Evolutionary conservation across 305 asterid genomes (phyloP).

Genomic region (Plantago rigida): DNA sequence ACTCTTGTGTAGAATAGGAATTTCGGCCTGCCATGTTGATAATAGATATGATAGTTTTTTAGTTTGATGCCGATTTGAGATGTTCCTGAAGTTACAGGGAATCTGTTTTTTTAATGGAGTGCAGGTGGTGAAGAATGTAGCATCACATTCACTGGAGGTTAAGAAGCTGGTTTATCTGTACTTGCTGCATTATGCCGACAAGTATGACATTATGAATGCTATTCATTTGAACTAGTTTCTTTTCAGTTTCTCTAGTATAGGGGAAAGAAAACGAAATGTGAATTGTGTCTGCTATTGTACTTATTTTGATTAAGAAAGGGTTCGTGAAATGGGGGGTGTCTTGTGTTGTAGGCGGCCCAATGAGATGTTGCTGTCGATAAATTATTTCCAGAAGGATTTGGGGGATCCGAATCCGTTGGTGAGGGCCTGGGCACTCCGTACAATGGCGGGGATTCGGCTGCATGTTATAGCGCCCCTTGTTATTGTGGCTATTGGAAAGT

Average conservation of each 20-base stretch:
- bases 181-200: slow-evolving; percentile 86
- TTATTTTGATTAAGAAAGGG: slow-evolving; percentile 8
- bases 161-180: slow-evolving; percentile 94
- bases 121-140: slow-evolving; percentile 95
- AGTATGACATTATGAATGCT: slow-evolving; percentile 35
- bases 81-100: not conserved
- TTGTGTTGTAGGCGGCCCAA: slow-evolving; percentile 66
- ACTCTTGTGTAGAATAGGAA: too few relatives aligned
- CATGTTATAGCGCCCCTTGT: slow-evolving; percentile 79
- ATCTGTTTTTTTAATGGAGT: slow-evolving; percentile 10
- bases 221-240: slow-evolving; percentile 18
- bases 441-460: slow-evolving; percentile 94
- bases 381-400: slow-evolving; percentile 88
- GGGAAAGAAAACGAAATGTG: not conserved
- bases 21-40: not conserved
- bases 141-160: slow-evolving; percentile 79
- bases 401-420: slow-evolving; percentile 87
- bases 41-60: not conserved
- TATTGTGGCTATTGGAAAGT: slow-evolving; percentile 71
- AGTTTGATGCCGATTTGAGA: not conserved
- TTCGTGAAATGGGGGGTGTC: not conserved
- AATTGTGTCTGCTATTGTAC: not conserved
- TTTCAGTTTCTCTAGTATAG: slow-evolving; percentile 7
- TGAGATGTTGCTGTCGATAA: slow-evolving; percentile 80
- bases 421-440: slow-evolving; percentile 92